Percentiles rank a stretch among this genome's conserved stretches.
These are phyloP conservation scores for Sordaria brevicollis DNA, from an alignment of 495 filamentous ascomycete species.

Conservation along the genomic window DNA sequence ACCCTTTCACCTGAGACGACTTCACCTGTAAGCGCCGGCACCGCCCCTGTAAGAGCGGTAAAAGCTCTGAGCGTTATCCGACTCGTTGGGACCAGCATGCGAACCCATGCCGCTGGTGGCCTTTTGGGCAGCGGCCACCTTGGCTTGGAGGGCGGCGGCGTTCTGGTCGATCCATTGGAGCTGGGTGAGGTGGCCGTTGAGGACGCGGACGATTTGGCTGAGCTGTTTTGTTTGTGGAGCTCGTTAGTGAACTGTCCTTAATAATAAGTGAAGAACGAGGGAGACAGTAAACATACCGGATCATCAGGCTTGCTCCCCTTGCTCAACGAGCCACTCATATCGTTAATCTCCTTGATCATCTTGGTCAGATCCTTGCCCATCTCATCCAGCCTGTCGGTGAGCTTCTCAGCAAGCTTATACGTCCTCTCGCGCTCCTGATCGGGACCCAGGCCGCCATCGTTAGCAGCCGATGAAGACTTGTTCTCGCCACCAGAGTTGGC, in stretches of 20 bases:
- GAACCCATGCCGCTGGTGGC: constrained; percentile 55
- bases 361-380: constrained; percentile 83
- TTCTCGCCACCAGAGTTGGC: constrained; percentile 25
- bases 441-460: constrained; percentile 53
- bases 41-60: constrained; percentile 66
- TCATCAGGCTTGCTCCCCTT: constrained; percentile 85
- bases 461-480: constrained; percentile 1
- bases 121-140: constrained; percentile 71
- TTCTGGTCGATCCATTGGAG: constrained; percentile 86
- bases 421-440: constrained; percentile 93
- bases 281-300: constrained; percentile 54
- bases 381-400: constrained; percentile 75
- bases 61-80: constrained; percentile 68
- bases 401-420: constrained; percentile 83
- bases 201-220: constrained; percentile 83
- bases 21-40: not conserved
- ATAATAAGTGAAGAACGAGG: not conserved
- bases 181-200: constrained; percentile 82
- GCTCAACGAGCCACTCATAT: constrained; percentile 68
- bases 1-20: constrained; percentile 29
- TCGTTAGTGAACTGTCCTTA: not conserved
- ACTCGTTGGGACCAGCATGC: constrained; percentile 44
- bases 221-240: constrained; percentile 41
- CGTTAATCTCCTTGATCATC: constrained; percentile 98
- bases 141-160: constrained; percentile 65